Evolutionary conservation across 495 filamentous ascomycete species (phyloP).

Genomic region (Penicillium maclennaniae): DNA sequence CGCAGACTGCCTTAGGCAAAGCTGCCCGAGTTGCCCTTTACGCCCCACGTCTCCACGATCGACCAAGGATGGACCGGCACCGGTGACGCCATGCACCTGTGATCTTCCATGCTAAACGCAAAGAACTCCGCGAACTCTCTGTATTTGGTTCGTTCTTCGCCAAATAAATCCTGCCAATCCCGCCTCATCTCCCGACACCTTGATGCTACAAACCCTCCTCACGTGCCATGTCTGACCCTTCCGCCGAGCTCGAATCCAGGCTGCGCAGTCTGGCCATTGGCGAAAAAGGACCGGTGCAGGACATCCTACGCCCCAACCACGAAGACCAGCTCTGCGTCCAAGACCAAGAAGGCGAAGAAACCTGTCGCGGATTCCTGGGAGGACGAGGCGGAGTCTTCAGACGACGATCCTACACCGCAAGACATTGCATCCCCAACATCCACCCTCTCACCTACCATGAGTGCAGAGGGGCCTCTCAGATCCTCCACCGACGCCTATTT

Average conservation of each 20-base stretch:
- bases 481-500: slow-evolving; percentile 59
- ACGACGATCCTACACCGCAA: slow-evolving; percentile 28
- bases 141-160: background rate
- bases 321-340: slow-evolving; percentile 14
- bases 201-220: slow-evolving; percentile 1
- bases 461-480: slow-evolving; percentile 45
- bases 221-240: slow-evolving; percentile 25
- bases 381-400: slow-evolving; percentile 56
- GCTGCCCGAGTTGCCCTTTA: slow-evolving; percentile 18
- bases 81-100: slow-evolving; percentile 25
- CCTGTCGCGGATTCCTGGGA: slow-evolving; percentile 81
- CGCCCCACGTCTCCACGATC: slow-evolving; percentile 28
- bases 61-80: slow-evolving; percentile 17
- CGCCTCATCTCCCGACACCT: no score
- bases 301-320: slow-evolving; percentile 30
- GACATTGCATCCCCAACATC: slow-evolving; percentile 11
- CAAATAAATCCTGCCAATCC: no score
- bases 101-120: slow-evolving; percentile 9
- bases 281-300: slow-evolving; percentile 32
- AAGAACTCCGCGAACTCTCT: background rate
- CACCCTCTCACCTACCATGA: slow-evolving; percentile 29
- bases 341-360: slow-evolving; percentile 36
- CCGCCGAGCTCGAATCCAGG: slow-evolving; percentile 41
- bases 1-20: slow-evolving; percentile 1
- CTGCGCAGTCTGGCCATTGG: slow-evolving; percentile 44